Base-by-base conservation (phyloP, 1,284 basidiomycete genomes). In the Laetiporus sulphureus region DNA sequence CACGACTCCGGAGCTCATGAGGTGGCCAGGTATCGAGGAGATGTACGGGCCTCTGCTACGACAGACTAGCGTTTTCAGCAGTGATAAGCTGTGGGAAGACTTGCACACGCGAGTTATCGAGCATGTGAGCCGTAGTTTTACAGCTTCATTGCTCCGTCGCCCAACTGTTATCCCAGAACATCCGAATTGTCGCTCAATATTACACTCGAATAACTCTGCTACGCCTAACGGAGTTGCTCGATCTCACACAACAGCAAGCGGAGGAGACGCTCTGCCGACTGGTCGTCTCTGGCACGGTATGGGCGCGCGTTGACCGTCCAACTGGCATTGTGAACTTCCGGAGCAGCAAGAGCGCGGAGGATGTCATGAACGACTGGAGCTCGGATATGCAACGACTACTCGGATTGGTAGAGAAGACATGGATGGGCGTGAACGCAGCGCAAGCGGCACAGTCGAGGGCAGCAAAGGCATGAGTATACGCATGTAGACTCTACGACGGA, bases 321-420 rank as follows among this genome's bases (percentile, higher is more conserved):
- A 73, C 84, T 0, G 93, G 92, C 0, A 75, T 98, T 43, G 81
- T 99, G 44, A 85, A 74, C 56, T 99, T 99, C 72, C 79, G 79
- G 52, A 77, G 72, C 54, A 83, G 80, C 64, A 73, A 72, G 59
- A 83, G 75, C 48, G 78, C 87, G 2, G 92, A 95, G 59, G 90
- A 93, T 57, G 83, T 91, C 5, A 83, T 99, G 76, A 99, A 99
- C 58, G 86, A 86, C 47, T 99, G 96, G 96, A 93, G 88, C 62
- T 85, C 79, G 18, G 94, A 99, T 59, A 91, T 99, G 77, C 84
- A 87, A 59, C 92, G 88, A 64, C 68, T 99, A 57, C 67, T 90
- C 30, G 75, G 82, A 15, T 62, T 88, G 11, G 83, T 85, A 4
- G 87, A 90, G 65, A 90, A 90, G 72, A 84, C 85, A 5, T 90